Conservation (phyloP, 345 rosid genomes). For the Laguncularia racemosa region DNA sequence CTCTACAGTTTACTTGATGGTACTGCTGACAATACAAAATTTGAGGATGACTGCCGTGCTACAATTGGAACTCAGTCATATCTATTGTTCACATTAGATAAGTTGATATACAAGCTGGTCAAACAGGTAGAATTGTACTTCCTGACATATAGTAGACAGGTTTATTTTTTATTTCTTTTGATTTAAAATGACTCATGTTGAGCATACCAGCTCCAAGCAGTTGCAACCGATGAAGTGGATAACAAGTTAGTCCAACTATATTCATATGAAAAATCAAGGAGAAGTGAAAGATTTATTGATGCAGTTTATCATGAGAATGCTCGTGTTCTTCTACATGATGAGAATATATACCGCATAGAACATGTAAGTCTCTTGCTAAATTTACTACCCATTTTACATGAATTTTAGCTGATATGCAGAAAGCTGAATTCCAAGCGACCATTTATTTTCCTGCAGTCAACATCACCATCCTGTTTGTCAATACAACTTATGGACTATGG, state of each 20-base stretch:
- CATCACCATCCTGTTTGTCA: constrained; percentile 46
- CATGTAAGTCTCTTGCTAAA: constrained; percentile 48
- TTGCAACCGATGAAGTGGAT: constrained; percentile 84
- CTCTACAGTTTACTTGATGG: constrained; percentile 93
- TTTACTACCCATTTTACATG: background rate
- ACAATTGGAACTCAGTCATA: constrained; percentile 96
- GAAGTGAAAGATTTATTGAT: constrained; percentile 56
- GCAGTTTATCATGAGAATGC: constrained; percentile 75
- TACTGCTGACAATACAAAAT: constrained; percentile 84
- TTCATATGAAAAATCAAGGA: constrained; percentile 76
- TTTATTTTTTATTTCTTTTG: background rate
- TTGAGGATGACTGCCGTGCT: constrained; percentile 96
- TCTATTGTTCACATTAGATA: constrained; percentile 87
- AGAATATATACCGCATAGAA: constrained; percentile 83
- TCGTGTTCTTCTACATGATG: constrained; percentile 80
- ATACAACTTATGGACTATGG: constrained; percentile 88
- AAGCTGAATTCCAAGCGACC: background rate
- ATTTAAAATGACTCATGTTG: constrained; percentile 4
- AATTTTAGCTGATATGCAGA: background rate
- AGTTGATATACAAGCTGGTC: constrained; percentile 81
- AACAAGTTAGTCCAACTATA: constrained; percentile 80
- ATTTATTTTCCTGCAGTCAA: constrained; percentile 39
- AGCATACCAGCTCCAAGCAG: constrained; percentile 66
- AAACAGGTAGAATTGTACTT: constrained; percentile 56
- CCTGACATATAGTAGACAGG: background rate